phyloP scores from a whole-genome alignment of 1,284 basidiomycete species.

The Fomes fomentarius region DNA sequence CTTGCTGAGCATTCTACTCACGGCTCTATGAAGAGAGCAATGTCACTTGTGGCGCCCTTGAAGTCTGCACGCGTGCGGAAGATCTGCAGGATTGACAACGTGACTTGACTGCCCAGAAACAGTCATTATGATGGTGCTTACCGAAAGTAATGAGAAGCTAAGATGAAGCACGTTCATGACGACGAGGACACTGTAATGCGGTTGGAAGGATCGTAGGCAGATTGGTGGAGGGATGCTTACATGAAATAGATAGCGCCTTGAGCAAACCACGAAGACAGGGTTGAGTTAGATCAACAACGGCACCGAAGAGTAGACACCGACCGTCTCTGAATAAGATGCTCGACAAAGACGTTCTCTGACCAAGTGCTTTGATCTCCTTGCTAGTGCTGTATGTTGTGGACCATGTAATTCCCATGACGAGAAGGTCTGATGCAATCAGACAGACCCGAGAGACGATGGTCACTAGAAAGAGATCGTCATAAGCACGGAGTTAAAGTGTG shows the following conservation, averaged over 20 bases:
- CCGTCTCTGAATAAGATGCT: constrained; percentile 2
- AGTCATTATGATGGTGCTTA: neutral
- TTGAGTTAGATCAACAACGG: too few species aligned
- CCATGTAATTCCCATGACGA: constrained; percentile 4
- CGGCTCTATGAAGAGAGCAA: neutral
- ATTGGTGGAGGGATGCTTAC: neutral
- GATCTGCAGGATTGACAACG: too few species aligned
- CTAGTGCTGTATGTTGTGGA: neutral
- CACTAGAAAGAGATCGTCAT: neutral
- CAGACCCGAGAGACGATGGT: neutral
- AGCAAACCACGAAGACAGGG: neutral
- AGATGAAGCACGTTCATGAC: constrained; percentile 6
- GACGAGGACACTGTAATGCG: neutral
- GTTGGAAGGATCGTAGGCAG: neutral
- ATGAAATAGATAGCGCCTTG: constrained; percentile 3
- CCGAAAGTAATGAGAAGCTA: constrained; percentile 1
- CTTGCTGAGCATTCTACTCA: neutral
- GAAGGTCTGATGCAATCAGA: neutral
- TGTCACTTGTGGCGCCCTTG: too few species aligned
- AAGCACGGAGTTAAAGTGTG: neutral
- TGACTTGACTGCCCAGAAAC: too few species aligned
- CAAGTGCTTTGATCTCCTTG: neutral
- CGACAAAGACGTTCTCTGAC: neutral
- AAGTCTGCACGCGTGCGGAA: too few species aligned
- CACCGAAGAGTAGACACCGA: neutral